These are phyloP conservation scores for Emmonsia crescens DNA, from an alignment of 2,329 filamentous ascomycete genomes.

Conservation along the genomic window DNA sequence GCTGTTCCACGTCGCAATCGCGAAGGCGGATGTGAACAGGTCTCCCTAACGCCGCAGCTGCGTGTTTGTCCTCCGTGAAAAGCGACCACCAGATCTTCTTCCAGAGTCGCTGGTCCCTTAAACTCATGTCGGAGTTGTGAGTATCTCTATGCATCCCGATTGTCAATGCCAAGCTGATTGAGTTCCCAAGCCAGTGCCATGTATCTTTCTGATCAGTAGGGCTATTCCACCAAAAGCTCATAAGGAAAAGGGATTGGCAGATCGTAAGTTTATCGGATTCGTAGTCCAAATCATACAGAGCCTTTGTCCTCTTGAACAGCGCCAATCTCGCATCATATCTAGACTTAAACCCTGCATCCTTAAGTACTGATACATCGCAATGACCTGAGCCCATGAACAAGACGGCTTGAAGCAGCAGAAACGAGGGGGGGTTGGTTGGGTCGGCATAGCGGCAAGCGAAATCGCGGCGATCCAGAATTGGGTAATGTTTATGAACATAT, in stretches of 20 bases:
- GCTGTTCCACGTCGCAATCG: conserved; percentile 2
- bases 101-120: conserved; percentile 1
- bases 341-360: conserved; percentile 1
- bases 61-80: conserved; percentile 3
- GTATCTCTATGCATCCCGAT: conserved; percentile 2
- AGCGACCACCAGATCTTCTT: conserved; percentile 5
- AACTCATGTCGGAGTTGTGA: conserved; percentile 3
- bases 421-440: conserved; percentile 2
- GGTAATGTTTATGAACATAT: conserved; percentile 4
- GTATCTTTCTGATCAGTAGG: conserved; percentile 22
- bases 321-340: conserved; percentile 1
- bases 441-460: conserved; percentile 2
- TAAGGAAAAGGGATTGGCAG: conserved; percentile 51
- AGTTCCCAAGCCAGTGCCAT: conserved; percentile 26
- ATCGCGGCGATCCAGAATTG: conserved; percentile 2
- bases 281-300: conserved; percentile 77
- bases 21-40: conserved; percentile 3
- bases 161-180: conserved; percentile 3
- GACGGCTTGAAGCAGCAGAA: not conserved
- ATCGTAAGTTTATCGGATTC: conserved; percentile 70
- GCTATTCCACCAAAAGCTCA: conserved; percentile 17
- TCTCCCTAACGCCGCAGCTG: conserved; percentile 2
- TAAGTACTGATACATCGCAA: conserved; percentile 2
- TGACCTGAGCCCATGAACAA: conserved; percentile 3
- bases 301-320: conserved; percentile 3